phyloP scores from a whole-genome alignment of 371 early-diverging fungal genomes.

The Rhizopus delemar region DNA sequence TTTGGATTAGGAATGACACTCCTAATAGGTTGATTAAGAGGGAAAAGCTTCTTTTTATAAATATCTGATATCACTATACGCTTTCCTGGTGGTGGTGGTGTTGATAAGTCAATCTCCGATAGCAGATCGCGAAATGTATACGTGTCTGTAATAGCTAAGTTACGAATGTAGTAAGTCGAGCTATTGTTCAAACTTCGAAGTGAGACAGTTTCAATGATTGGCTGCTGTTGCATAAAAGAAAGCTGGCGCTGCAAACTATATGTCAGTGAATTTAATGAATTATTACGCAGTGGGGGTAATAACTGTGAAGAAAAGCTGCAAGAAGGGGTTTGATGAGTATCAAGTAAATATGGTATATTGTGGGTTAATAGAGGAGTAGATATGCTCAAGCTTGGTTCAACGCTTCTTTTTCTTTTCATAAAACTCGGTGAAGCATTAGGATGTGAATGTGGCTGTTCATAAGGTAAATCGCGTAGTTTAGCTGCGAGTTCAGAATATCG shows the following conservation, averaged over 20 bases:
- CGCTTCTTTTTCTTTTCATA: conserved; percentile 34
- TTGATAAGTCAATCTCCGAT: conserved; percentile 45
- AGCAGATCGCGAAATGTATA: conserved; percentile 53
- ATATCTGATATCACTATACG: conserved; percentile 45
- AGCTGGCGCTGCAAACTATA: conserved; percentile 1
- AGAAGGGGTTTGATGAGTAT: conserved; percentile 18
- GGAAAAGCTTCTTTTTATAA: conserved; percentile 38
- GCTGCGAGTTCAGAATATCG: conserved; percentile 30
- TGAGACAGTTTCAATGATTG: conserved; percentile 47
- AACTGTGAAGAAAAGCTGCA: conserved; percentile 13
- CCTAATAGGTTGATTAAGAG: conserved; percentile 49
- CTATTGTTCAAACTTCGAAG: conserved; percentile 26
- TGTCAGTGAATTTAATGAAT: conserved; percentile 13
- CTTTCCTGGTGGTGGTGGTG: conserved; percentile 50
- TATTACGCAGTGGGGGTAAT: conserved; percentile 21
- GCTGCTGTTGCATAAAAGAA: conserved; percentile 5
- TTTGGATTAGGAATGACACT: conserved; percentile 39
- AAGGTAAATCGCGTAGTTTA: conserved; percentile 39
- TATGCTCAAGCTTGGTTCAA: conserved; percentile 31
- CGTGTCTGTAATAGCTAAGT: conserved; percentile 51
- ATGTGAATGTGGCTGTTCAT: conserved; percentile 30
- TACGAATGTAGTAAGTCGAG: conserved; percentile 42
- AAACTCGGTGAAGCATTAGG: background rate
- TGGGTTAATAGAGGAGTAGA: conserved; percentile 37
- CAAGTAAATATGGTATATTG: conserved; percentile 16